A percentile compares a stretch with the other conserved stretches of the same genome.
Evolutionary conservation across 441 rosid genomes (phyloP).

Genomic region (Populus trichocarpa): DNA sequence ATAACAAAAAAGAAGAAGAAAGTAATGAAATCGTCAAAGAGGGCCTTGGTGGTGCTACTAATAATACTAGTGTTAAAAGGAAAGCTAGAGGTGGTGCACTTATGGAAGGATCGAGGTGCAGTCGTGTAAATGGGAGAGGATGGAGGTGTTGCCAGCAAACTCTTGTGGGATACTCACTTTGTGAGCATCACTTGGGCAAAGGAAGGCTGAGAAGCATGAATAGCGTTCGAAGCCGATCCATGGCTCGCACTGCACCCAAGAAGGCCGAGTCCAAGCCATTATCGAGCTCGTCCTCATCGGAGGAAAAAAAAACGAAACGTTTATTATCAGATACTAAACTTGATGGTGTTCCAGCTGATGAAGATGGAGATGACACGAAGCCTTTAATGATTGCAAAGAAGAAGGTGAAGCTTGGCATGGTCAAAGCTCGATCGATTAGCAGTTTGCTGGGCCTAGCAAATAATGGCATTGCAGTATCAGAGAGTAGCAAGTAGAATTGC

Average conservation of each 20-base stretch:
- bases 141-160: conserved; percentile 97
- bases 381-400: conserved; percentile 33
- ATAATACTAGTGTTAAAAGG: conserved; percentile 17
- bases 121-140: conserved; percentile 95
- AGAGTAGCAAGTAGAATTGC: conserved; percentile 13
- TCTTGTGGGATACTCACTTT: conserved; percentile 82
- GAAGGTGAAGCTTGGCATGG: conserved; percentile 75
- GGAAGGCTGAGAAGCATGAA: conserved; percentile 48
- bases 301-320: conserved; percentile 9
- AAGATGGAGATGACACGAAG: conserved; percentile 20
- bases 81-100: conserved; percentile 27
- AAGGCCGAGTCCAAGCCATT: conserved; percentile 8
- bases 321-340: background rate
- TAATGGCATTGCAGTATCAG: conserved; percentile 16
- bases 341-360: conserved; percentile 4
- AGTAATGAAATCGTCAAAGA: background rate
- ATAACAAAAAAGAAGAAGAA: background rate
- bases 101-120: conserved; percentile 89
- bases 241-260: conserved; percentile 12
- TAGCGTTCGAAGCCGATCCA: conserved; percentile 41
- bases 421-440: conserved; percentile 91
- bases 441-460: conserved; percentile 68
- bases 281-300: background rate
- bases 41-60: background rate
- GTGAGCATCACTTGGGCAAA: conserved; percentile 63